Evolutionary conservation across 2,329 filamentous ascomycete genomes (phyloP).

Genomic region (Neofusicoccum laricinum): DNA sequence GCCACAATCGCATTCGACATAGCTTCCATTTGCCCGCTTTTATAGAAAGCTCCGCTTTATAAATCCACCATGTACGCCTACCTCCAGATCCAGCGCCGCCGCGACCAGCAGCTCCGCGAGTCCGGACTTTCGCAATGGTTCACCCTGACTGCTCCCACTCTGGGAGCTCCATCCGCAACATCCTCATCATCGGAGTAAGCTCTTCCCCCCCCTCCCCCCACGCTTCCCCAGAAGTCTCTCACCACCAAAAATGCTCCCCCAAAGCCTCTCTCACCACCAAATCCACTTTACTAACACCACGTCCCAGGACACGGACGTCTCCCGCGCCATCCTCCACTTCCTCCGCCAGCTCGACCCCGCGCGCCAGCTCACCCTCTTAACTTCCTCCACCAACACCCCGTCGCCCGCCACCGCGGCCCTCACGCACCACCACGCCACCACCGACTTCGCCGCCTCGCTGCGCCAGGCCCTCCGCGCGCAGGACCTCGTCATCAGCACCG

Average conservation of each 20-base stretch:
- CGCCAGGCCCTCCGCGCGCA: constrained; percentile 22
- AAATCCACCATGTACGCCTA: constrained; percentile 11
- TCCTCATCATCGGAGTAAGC: constrained; percentile 29
- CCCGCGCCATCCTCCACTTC: constrained; percentile 25
- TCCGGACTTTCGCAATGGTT: constrained; percentile 12
- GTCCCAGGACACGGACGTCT: constrained; percentile 26
- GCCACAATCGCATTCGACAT: not conserved
- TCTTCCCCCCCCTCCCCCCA: not conserved
- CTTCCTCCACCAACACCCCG: constrained; percentile 25
- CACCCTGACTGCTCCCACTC: constrained; percentile 7
- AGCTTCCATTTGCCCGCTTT: not conserved
- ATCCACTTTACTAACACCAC: not conserved
- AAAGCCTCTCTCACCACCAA: not conserved
- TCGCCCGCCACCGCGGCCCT: not conserved
- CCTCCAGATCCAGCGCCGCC: constrained; percentile 15
- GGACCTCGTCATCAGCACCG: constrained; percentile 27
- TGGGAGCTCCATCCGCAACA: constrained; percentile 21
- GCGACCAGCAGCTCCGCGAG: constrained; percentile 14
- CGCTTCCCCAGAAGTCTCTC: not conserved
- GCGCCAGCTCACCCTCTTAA: constrained; percentile 26
- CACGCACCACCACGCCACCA: constrained; percentile 1
- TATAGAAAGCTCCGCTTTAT: not conserved
- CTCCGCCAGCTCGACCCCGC: constrained; percentile 16
- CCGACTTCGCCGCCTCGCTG: constrained; percentile 32
- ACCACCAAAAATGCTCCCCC: not conserved